Evolutionary conservation across 768 basidiomycete species (phyloP).

Genomic region (Agaricus bisporus): DNA sequence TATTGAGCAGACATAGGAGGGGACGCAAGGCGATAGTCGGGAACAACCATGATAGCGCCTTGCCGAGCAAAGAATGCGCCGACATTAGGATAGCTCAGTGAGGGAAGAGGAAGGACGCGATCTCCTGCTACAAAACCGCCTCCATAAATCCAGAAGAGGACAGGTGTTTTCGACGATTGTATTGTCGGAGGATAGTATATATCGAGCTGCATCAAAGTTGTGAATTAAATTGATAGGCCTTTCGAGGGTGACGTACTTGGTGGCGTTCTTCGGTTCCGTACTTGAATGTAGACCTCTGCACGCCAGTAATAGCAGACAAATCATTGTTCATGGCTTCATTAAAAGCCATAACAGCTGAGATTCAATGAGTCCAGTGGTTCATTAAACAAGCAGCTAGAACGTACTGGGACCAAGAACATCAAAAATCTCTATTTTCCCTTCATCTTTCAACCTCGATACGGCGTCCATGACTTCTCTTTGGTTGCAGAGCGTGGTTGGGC

Average conservation of each 20-base stretch:
- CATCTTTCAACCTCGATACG: not conserved
- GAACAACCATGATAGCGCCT: slow-evolving; percentile 58
- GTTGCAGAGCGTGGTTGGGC: too few species aligned
- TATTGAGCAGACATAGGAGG: slow-evolving; percentile 31
- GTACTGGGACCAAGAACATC: slow-evolving; percentile 5
- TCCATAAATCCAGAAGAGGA: slow-evolving; percentile 66
- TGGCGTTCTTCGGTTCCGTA: slow-evolving; percentile 50
- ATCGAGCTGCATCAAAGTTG: slow-evolving; percentile 35
- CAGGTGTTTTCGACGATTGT: slow-evolving; percentile 29
- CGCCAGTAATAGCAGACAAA: not conserved
- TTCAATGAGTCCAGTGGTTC: not conserved
- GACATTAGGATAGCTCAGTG: slow-evolving; percentile 46
- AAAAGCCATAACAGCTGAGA: not conserved
- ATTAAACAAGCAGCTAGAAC: not conserved
- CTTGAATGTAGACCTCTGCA: slow-evolving; percentile 38
- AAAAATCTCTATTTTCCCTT: not conserved
- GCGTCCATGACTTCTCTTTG: not conserved
- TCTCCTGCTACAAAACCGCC: slow-evolving; percentile 54
- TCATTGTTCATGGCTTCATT: not conserved
- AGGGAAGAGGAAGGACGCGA: slow-evolving; percentile 36
- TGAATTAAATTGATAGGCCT: slow-evolving; percentile 16
- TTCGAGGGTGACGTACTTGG: slow-evolving; percentile 27
- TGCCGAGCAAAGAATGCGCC: slow-evolving; percentile 55
- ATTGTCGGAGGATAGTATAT: slow-evolving; percentile 50
- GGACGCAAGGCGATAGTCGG: slow-evolving; percentile 65